These are phyloP conservation scores for Allium sativum DNA, from an alignment of 106 monocot species.

Conservation along the genomic window DNA sequence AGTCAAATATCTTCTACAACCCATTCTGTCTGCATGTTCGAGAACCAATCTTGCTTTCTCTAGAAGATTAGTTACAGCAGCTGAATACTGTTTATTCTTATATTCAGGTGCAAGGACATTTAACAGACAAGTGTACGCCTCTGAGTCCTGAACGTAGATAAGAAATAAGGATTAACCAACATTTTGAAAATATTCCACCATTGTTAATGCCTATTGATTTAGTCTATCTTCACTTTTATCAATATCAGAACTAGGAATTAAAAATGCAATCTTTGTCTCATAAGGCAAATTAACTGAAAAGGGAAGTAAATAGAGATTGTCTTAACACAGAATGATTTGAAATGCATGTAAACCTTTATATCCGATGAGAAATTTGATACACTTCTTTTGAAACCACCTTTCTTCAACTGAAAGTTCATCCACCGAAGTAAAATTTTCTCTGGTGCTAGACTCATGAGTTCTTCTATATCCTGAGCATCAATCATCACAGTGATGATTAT, in stretches of 20 bases:
- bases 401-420: conserved; percentile 70
- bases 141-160: conserved; percentile 46
- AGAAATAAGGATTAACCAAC: no score
- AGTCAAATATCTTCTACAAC: conserved; percentile 90
- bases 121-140: conserved; percentile 69
- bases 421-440: conserved; percentile 56
- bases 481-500: conserved; percentile 3
- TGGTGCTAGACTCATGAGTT: conserved; percentile 44
- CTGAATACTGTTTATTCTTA: conserved; percentile 28
- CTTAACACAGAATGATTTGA: neutral
- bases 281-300: no score
- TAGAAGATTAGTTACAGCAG: conserved; percentile 43
- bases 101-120: conserved; percentile 85
- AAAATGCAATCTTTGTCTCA: no score
- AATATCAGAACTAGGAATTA: no score
- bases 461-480: conserved; percentile 36
- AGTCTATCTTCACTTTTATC: no score
- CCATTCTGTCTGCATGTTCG: conserved; percentile 93
- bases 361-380: conserved; percentile 64
- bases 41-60: conserved; percentile 80
- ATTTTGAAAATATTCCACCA: no score
- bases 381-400: conserved; percentile 33
- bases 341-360: conserved; percentile 24
- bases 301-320: neutral
- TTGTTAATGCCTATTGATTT: no score